phyloP scores from a whole-genome alignment of 495 filamentous ascomycete species.

The Penicillium bialowiezense region DNA sequence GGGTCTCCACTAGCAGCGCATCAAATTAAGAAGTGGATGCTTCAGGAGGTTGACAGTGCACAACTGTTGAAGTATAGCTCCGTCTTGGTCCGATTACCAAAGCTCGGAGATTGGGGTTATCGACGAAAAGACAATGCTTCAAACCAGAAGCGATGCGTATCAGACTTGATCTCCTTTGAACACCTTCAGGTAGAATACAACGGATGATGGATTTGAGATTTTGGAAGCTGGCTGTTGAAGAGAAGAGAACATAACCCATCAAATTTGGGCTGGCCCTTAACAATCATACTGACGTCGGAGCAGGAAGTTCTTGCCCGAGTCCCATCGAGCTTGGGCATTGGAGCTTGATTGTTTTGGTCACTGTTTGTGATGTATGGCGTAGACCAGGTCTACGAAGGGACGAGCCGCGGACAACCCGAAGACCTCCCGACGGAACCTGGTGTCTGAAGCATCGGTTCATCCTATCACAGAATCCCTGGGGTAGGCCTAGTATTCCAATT shows the following conservation, averaged over 20 bases:
- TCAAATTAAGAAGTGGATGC: too few relatives aligned
- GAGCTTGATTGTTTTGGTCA: neutral
- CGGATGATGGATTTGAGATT: too few relatives aligned
- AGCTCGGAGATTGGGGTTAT: too few relatives aligned
- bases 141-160: too few relatives aligned
- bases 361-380: neutral
- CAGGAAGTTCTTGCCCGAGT: constrained; percentile 12
- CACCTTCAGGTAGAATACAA: too few relatives aligned
- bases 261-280: neutral
- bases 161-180: too few relatives aligned
- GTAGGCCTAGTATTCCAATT: constrained; percentile 21
- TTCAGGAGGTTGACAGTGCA: too few relatives aligned
- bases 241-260: neutral
- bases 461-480: constrained; percentile 33
- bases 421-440: constrained; percentile 18
- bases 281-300: constrained; percentile 41
- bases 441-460: constrained; percentile 21
- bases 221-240: too few relatives aligned
- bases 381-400: constrained; percentile 3
- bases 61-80: too few relatives aligned
- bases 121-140: too few relatives aligned
- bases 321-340: neutral
- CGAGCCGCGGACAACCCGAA: constrained; percentile 11
- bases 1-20: too few relatives aligned
- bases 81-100: too few relatives aligned